Base-by-base conservation (phyloP, 2,329 filamentous ascomycete species). In the Xylaria sp. region DNA sequence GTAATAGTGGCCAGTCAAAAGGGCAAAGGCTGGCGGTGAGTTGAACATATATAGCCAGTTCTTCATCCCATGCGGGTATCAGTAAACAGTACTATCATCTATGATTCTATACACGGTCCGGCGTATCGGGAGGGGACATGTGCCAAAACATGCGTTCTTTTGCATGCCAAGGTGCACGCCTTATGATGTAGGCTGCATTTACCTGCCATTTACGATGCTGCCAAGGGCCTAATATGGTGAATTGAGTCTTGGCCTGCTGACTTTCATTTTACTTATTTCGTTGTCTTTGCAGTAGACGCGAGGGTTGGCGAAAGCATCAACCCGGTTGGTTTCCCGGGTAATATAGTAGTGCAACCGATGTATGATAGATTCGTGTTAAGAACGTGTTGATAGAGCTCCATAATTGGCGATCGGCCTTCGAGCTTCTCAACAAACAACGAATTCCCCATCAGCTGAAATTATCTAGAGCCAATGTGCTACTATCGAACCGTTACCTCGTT, bases 141-240 rank as follows among this genome's bases (percentile, higher is more conserved):
- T 53, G 60, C 32, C 36, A n/a, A n/a, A 48, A 43, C 32, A 50
- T 52, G 25, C 57, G 62, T 36, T 55, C 62, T 30, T 62, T 48
- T 36, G 60, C 60, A 64, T 65, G 65, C 65, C 65, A 67, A 67
- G 58, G 55, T 53, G 63, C 66, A 65, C 57, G 58, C 57, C 63
- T 65, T 60, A 59, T 66, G 58, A 59, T 56, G 57, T 62, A 34
- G 34, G 43, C 28, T 15, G 50, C 15, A 65, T 15, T 13, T 53
- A 65, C 66, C 66, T 68, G 66, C 66, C 66, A 58, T 68, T 68
- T 68, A 39, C 41, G 63, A 65, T 53, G 62, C 23, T 36, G 65
- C 65, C 65, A 67, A 67, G 65, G 48, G 39, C 18, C 46, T 65
- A 68, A 45, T 53, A 62, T 61, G n/a, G 36, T 52, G 57, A 58